phyloP scores from a whole-genome alignment of 2,329 filamentous ascomycete genomes.

The Cytospora piceae region DNA sequence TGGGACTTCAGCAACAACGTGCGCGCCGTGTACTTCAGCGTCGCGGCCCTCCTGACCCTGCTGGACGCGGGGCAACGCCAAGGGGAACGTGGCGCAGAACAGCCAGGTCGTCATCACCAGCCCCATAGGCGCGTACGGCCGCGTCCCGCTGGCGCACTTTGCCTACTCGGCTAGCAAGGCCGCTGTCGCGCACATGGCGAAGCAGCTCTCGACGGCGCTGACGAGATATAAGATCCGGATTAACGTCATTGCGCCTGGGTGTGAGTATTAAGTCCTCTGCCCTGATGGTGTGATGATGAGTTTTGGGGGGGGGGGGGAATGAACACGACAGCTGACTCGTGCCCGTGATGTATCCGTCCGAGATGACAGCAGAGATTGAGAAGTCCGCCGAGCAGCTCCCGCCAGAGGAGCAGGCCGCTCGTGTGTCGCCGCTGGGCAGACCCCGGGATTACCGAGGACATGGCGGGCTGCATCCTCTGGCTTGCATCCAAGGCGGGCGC shows the following conservation, averaged over 20 bases:
- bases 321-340: not conserved
- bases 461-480: slow-evolving; percentile 22
- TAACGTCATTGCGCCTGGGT: slow-evolving; percentile 49
- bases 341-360: slow-evolving; percentile 14
- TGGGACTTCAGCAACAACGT: slow-evolving; percentile 63
- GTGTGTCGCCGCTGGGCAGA: slow-evolving; percentile 4
- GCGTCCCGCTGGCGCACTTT: slow-evolving; percentile 64
- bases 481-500: slow-evolving; percentile 15
- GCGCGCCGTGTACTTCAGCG: slow-evolving; percentile 67
- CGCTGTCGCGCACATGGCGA: slow-evolving; percentile 67
- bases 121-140: slow-evolving; percentile 66
- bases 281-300: too few species aligned
- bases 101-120: slow-evolving; percentile 60
- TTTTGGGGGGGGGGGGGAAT: too few species aligned
- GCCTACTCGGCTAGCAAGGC: slow-evolving; percentile 71
- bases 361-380: slow-evolving; percentile 10
- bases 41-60: slow-evolving; percentile 68
- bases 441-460: slow-evolving; percentile 9
- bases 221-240: slow-evolving; percentile 61
- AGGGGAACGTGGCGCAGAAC: slow-evolving; percentile 35
- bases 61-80: slow-evolving; percentile 62
- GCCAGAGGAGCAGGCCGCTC: not conserved
- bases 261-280: slow-evolving; percentile 35
- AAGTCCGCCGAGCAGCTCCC: not conserved
- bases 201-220: slow-evolving; percentile 67